Percentiles rank a stretch among this genome's conserved stretches.
These are phyloP conservation scores for Geotrichum restrictum DNA, from an alignment of 1,139 yeast genomes.

Conservation along the genomic window DNA sequence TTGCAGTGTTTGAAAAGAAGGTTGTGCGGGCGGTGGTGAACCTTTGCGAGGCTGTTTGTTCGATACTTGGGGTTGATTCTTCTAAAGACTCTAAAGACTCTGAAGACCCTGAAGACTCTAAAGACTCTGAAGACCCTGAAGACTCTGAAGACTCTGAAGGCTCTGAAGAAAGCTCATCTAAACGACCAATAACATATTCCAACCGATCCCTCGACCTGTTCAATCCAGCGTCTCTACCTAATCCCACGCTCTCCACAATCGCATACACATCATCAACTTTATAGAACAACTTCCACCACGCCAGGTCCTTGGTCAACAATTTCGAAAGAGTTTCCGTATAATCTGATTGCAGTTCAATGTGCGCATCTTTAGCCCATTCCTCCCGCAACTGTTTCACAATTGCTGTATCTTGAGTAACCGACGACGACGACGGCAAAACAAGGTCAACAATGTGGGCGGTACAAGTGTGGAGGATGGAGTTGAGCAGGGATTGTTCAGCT, in stretches of 20 bases:
- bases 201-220: no score
- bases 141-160: no score
- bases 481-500: neutral
- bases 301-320: slow-evolving; percentile 23
- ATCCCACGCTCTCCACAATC: slow-evolving; percentile 24
- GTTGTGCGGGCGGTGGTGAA: slow-evolving; percentile 10
- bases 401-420: slow-evolving; percentile 12
- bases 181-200: slow-evolving; percentile 35
- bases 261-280: slow-evolving; percentile 39
- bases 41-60: neutral
- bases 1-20: slow-evolving; percentile 14
- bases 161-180: no score
- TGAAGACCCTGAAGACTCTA: no score
- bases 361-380: slow-evolving; percentile 40
- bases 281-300: slow-evolving; percentile 41
- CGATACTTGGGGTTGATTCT: neutral
- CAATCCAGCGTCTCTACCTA: no score
- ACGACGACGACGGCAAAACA: no score
- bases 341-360: slow-evolving; percentile 38
- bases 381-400: neutral
- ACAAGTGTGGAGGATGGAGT: slow-evolving; percentile 33
- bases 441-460: no score
- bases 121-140: no score
- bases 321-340: neutral
- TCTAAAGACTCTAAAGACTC: no score